phyloP scores from a whole-genome alignment of 208 protist species.

The Leishmania arabica region DNA sequence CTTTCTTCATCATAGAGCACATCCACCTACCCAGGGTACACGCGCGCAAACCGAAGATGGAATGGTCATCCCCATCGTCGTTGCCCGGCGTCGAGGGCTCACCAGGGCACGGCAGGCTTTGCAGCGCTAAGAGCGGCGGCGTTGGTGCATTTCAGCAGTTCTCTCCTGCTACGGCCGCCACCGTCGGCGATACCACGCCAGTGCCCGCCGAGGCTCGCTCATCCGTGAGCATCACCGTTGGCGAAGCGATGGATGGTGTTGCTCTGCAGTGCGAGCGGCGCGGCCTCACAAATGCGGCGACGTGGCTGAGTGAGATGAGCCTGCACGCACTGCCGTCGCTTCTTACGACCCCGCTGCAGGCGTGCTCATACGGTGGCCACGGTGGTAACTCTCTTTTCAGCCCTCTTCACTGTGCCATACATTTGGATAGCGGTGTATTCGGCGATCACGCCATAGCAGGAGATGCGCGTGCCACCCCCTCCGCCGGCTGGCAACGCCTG shows the following conservation, averaged over 20 bases:
- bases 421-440: slow-evolving; percentile 1
- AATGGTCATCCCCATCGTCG: background rate
- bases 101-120: background rate
- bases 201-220: background rate
- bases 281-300: slow-evolving; percentile 51
- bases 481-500: slow-evolving; percentile 33
- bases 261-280: slow-evolving; percentile 61
- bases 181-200: background rate
- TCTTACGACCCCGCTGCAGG: slow-evolving; percentile 3
- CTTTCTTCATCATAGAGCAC: slow-evolving; percentile 1
- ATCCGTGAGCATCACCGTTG: slow-evolving; percentile 26
- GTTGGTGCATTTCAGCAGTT: background rate
- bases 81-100: background rate
- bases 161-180: background rate
- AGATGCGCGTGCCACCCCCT: background rate
- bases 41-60: background rate
- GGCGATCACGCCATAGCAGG: background rate
- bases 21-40: background rate
- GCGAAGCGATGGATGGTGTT: slow-evolving; percentile 57
- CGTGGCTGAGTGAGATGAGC: slow-evolving; percentile 73
- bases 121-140: background rate
- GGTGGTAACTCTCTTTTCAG: slow-evolving; percentile 2
- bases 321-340: slow-evolving; percentile 52
- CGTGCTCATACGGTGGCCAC: background rate
- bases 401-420: slow-evolving; percentile 1